Conservation (phyloP, 352 stramenopile genomes). For the Globisporangium canariense region DNA sequence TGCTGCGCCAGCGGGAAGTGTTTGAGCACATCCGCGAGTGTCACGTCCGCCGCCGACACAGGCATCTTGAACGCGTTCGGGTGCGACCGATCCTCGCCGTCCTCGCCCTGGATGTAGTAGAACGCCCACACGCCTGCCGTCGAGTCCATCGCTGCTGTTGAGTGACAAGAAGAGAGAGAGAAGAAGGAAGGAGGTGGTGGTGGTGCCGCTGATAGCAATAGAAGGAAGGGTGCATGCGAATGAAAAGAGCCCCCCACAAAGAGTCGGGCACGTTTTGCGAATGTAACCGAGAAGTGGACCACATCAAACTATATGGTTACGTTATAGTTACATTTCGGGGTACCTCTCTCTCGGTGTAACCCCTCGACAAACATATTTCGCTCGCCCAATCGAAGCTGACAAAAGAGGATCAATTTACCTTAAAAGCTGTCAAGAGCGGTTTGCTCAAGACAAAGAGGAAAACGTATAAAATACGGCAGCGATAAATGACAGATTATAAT, state of each 20-base stretch:
- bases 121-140: conserved; percentile 63
- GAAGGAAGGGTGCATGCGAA: background rate
- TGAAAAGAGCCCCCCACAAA: background rate
- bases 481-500: too few relatives aligned
- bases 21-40: conserved; percentile 61
- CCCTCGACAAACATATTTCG: too few relatives aligned
- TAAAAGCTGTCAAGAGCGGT: too few relatives aligned
- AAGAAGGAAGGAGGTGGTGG: background rate
- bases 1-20: conserved; percentile 59
- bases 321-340: too few relatives aligned
- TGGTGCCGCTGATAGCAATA: background rate
- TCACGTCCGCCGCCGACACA: conserved; percentile 42
- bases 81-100: conserved; percentile 79
- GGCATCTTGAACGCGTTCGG: conserved; percentile 78
- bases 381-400: too few relatives aligned
- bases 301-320: background rate
- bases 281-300: conserved; percentile 3
- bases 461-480: too few relatives aligned
- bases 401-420: too few relatives aligned
- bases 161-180: background rate
- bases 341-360: too few relatives aligned
- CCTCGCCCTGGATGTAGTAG: conserved; percentile 87
- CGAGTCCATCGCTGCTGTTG: conserved; percentile 19
- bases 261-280: background rate
- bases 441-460: too few relatives aligned